phyloP scores from a whole-genome alignment of 2,329 filamentous ascomycete genomes.

The Xylariaceae sp. region DNA sequence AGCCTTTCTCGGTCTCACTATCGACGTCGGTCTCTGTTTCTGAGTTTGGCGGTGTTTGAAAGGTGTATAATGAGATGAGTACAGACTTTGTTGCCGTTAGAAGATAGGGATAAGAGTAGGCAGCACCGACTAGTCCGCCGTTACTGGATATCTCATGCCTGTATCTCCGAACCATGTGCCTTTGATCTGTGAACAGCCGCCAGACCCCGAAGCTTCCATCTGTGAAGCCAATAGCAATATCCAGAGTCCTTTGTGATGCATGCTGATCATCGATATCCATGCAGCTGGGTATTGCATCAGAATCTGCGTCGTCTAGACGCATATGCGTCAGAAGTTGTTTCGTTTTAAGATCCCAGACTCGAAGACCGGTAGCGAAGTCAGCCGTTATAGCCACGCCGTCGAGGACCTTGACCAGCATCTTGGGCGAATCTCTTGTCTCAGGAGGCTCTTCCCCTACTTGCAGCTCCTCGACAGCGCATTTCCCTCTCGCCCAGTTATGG shows the following conservation, averaged over 20 bases:
- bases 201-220: constrained; percentile 72
- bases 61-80: constrained; percentile 71
- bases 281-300: constrained; percentile 49
- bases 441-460: constrained; percentile 33
- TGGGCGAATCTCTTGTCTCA: constrained; percentile 38
- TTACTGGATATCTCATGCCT: constrained; percentile 59
- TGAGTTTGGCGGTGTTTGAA: constrained; percentile 32
- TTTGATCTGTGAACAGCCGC: constrained; percentile 46
- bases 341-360: constrained; percentile 72
- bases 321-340: constrained; percentile 55
- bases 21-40: constrained; percentile 2
- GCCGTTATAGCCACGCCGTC: constrained; percentile 76
- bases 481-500: constrained; percentile 86
- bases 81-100: constrained; percentile 74
- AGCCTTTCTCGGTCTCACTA: constrained; percentile 2
- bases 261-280: constrained; percentile 60
- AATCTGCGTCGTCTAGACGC: constrained; percentile 28
- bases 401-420: constrained; percentile 72
- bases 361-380: constrained; percentile 64
- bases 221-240: constrained; percentile 65
- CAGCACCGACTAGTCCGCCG: constrained; percentile 65
- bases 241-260: constrained; percentile 43
- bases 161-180: constrained; percentile 48
- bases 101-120: constrained; percentile 70
- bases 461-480: constrained; percentile 76